A percentile compares a stretch with the other conserved stretches of the same genome.
These are phyloP conservation scores for Lignosus rhinocerotis DNA, from an alignment of 1,284 basidiomycete genomes.

Conservation along the genomic window DNA sequence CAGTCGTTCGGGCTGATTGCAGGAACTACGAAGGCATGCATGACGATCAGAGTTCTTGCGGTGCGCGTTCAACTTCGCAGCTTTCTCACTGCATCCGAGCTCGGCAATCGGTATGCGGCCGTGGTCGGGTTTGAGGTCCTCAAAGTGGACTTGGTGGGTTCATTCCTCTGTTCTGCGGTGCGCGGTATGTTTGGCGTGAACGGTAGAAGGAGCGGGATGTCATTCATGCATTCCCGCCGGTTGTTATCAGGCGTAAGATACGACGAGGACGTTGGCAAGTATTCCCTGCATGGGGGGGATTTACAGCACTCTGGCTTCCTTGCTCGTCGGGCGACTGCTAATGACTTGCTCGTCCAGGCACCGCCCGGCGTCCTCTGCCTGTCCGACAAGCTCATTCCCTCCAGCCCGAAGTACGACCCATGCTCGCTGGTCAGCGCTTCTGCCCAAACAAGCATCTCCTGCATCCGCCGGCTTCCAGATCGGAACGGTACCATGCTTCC, in stretches of 20 bases:
- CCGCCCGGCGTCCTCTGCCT: neutral
- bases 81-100: neutral
- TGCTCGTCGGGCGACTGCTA: neutral
- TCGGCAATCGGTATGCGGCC: neutral
- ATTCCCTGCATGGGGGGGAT: constrained; percentile 7
- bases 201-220: neutral
- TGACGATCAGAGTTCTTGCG: neutral
- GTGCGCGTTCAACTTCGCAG: neutral
- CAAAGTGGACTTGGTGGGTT: neutral
- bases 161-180: neutral
- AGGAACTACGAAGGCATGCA: neutral
- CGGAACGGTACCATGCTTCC: constrained; percentile 5
- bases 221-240: too few relatives aligned
- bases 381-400: constrained; percentile 12
- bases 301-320: constrained; percentile 1
- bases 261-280: neutral
- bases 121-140: neutral
- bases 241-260: neutral
- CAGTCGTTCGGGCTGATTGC: neutral
- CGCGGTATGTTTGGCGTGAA: constrained; percentile 1
- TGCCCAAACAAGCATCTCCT: constrained; percentile 9
- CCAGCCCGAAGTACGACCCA: neutral
- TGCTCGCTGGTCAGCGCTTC: neutral
- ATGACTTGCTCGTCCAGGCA: neutral
- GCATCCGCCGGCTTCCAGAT: constrained; percentile 15